Percentiles rank a stretch among this genome's conserved stretches.
Evolutionary conservation across 2,329 filamentous ascomycete genomes (phyloP).

Genomic region (Botrytis galanthina): DNA sequence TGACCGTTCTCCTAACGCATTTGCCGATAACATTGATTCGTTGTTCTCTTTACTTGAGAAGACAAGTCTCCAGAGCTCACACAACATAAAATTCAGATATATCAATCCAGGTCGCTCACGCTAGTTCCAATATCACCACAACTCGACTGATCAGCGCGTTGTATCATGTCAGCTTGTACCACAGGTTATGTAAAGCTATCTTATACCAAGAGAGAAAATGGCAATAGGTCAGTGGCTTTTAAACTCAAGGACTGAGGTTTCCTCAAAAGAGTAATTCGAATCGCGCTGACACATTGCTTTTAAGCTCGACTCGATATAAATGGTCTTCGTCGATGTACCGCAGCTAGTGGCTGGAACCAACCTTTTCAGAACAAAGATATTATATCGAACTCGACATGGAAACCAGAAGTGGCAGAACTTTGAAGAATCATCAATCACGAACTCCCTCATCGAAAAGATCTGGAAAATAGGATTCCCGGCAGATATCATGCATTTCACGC

Average conservation of each 20-base stretch:
- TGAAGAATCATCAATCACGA: not conserved
- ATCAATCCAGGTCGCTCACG: not conserved
- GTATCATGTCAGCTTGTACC: not conserved
- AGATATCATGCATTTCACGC: not conserved
- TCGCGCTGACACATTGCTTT: not conserved
- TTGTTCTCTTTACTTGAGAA: not conserved
- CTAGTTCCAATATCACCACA: not conserved
- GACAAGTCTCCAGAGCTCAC: not conserved
- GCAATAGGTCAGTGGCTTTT: not conserved
- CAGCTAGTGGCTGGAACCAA: not conserved
- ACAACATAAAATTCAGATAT: fast-evolving
- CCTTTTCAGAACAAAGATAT: not conserved
- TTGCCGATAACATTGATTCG: not conserved
- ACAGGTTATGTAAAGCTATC: not conserved
- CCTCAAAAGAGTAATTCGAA: too few relatives aligned
- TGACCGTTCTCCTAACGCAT: not conserved
- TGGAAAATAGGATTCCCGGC: not conserved
- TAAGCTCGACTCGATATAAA: not conserved
- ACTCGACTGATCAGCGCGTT: not conserved
- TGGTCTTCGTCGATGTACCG: not conserved
- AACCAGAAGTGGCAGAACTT: not conserved
- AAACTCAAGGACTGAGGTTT: not conserved
- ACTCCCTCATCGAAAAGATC: not conserved
- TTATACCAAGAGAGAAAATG: not conserved
- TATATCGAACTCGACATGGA: not conserved